Conservation (phyloP, 805 yeast genomes). For the Tetrapisispora taiwanensis region DNA sequence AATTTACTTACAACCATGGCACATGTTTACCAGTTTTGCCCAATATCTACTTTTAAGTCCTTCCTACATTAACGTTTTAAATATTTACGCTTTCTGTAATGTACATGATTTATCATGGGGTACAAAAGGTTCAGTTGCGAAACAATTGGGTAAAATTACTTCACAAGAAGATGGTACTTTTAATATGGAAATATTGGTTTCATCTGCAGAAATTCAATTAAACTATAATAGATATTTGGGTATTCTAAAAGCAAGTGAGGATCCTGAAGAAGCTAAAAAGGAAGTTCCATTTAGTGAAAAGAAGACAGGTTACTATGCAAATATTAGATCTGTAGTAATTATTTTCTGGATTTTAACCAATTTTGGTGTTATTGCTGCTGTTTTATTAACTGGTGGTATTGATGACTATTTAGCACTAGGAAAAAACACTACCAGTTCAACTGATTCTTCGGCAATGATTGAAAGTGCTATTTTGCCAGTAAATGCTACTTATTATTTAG, state of each 20-base stretch:
- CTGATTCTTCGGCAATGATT: slow-evolving; percentile 6
- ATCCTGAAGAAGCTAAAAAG: slow-evolving; percentile 26
- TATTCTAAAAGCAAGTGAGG: slow-evolving; percentile 37
- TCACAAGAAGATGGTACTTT: slow-evolving; percentile 54
- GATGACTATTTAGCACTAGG: slow-evolving; percentile 31
- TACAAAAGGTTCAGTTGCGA: slow-evolving; percentile 71
- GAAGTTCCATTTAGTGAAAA: slow-evolving; percentile 38
- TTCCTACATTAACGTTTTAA: slow-evolving; percentile 79
- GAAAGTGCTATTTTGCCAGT: slow-evolving; percentile 13
- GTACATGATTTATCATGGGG: slow-evolving; percentile 98
- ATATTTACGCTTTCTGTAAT: slow-evolving; percentile 92
- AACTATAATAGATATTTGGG: slow-evolving; percentile 58
- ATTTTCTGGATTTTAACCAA: slow-evolving; percentile 84
- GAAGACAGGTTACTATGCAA: slow-evolving; percentile 78
- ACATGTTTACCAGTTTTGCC: slow-evolving; percentile 76
- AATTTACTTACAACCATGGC: slow-evolving; percentile 82
- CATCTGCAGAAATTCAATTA: slow-evolving; percentile 64
- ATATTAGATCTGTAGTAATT: slow-evolving; percentile 81
- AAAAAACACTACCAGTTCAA: slow-evolving; percentile 3
- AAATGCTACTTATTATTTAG: slow-evolving; percentile 60
- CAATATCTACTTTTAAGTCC: slow-evolving; percentile 84
- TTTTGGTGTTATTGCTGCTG: slow-evolving; percentile 70
- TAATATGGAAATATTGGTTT: slow-evolving; percentile 66
- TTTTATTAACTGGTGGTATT: slow-evolving; percentile 75
- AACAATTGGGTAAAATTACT: slow-evolving; percentile 80